Conservation (phyloP, 331 rosid genomes). For the Pyrus hybrid region DNA sequence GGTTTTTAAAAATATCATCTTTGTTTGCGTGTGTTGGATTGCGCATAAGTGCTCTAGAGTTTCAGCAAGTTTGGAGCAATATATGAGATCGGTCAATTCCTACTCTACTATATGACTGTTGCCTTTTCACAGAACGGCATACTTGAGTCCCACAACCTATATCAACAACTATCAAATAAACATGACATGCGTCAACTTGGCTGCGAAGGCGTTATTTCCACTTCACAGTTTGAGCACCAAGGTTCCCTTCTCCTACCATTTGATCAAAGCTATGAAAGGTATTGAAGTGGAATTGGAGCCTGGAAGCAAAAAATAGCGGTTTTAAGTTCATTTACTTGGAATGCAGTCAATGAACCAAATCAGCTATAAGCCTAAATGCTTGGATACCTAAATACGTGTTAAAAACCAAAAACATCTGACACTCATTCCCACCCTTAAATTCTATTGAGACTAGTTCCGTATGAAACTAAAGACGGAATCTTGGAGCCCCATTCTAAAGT, state of each 20-base stretch:
- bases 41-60: background rate
- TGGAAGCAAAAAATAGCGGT: background rate
- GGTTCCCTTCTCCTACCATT: background rate
- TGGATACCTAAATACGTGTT: background rate
- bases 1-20: background rate
- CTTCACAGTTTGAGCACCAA: background rate
- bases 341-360: background rate
- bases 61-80: background rate
- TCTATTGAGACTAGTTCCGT: background rate
- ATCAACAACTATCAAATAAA: background rate
- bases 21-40: background rate
- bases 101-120: background rate
- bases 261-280: background rate
- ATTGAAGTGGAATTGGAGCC: background rate
- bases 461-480: background rate
- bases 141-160: background rate
- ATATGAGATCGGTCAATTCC: background rate
- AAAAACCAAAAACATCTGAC: background rate
- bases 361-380: background rate
- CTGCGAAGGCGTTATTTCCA: background rate
- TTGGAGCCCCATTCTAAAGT: background rate
- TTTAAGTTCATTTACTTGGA: background rate
- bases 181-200: background rate
- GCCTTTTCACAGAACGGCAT: background rate
- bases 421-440: background rate